Percentiles rank a stretch among this genome's conserved stretches.
Evolutionary conservation across 2,329 filamentous ascomycete genomes (phyloP).

Genomic region (Monascus ruber): DNA sequence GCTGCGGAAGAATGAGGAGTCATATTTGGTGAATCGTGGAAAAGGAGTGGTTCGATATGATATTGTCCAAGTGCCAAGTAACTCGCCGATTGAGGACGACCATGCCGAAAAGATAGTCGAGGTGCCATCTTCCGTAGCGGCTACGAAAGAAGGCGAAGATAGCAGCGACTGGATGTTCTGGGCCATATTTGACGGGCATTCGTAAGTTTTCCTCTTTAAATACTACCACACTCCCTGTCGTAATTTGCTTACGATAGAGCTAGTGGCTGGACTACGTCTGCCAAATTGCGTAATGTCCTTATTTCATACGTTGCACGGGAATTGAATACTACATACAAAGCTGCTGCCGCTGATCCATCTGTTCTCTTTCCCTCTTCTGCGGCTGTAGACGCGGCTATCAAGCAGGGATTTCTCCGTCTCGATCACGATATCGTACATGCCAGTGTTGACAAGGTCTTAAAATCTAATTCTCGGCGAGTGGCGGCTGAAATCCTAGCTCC

Average conservation of each 20-base stretch:
- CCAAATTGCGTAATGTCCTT: conserved; percentile 81
- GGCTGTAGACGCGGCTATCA: conserved; percentile 82
- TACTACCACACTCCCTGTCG: neutral
- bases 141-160: conserved; percentile 42
- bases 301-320: conserved; percentile 90
- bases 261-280: conserved; percentile 95
- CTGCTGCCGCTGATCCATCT: conserved; percentile 47
- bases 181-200: conserved; percentile 97
- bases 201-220: conserved; percentile 43
- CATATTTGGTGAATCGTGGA: conserved; percentile 78
- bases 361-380: conserved; percentile 59
- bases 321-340: conserved; percentile 82
- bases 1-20: conserved; percentile 79
- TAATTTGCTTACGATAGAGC: conserved; percentile 7
- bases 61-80: conserved; percentile 85
- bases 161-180: conserved; percentile 98
- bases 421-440: conserved; percentile 93
- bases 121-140: conserved; percentile 53
- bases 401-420: conserved; percentile 74
- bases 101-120: conserved; percentile 97
- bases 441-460: conserved; percentile 82
- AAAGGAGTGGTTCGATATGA: conserved; percentile 91
- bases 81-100: conserved; percentile 96
- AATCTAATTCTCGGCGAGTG: conserved; percentile 76
- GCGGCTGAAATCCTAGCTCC: conserved; percentile 87